These are phyloP conservation scores for Scheffersomyces segobiensis DNA, from an alignment of 1,139 yeast species.

Conservation along the genomic window DNA sequence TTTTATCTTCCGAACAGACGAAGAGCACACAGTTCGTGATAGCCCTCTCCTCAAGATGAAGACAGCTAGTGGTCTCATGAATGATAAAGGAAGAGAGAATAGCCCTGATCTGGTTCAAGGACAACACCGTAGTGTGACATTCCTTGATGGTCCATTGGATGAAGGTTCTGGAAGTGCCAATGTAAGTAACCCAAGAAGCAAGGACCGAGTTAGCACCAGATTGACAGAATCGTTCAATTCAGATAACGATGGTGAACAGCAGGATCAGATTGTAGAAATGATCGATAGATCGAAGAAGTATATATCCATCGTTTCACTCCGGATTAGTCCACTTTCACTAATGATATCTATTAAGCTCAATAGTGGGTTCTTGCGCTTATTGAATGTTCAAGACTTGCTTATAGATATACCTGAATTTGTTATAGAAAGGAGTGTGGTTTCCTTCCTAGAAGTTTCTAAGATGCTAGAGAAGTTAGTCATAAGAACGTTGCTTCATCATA, in stretches of 20 bases:
- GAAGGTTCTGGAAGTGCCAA: conserved; percentile 3
- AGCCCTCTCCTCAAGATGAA: conserved; percentile 27
- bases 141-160: conserved; percentile 7
- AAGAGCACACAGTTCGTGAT: conserved; percentile 17
- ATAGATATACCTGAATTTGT: conserved; percentile 54
- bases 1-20: conserved; percentile 53
- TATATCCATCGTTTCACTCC: conserved; percentile 53
- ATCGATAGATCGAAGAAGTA: conserved; percentile 57
- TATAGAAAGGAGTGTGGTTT: conserved; percentile 51
- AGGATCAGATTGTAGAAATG: conserved; percentile 56
- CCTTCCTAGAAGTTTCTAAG: conserved; percentile 54
- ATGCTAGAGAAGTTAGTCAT: conserved; percentile 52
- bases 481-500: conserved; percentile 55
- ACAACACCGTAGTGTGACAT: not conserved
- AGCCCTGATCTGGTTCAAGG: not conserved
- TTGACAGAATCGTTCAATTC: not conserved
- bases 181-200: not conserved
- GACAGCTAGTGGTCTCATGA: conserved; percentile 8
- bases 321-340: conserved; percentile 46
- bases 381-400: conserved; percentile 62
- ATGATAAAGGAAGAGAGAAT: conserved; percentile 5
- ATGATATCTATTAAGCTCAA: conserved; percentile 60
- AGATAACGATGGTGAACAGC: conserved; percentile 20
- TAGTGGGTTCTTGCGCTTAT: conserved; percentile 52
- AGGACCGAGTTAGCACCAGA: not conserved